Evolutionary conservation across 345 rosid species (phyloP).

Genomic region (Aegle marmelos): DNA sequence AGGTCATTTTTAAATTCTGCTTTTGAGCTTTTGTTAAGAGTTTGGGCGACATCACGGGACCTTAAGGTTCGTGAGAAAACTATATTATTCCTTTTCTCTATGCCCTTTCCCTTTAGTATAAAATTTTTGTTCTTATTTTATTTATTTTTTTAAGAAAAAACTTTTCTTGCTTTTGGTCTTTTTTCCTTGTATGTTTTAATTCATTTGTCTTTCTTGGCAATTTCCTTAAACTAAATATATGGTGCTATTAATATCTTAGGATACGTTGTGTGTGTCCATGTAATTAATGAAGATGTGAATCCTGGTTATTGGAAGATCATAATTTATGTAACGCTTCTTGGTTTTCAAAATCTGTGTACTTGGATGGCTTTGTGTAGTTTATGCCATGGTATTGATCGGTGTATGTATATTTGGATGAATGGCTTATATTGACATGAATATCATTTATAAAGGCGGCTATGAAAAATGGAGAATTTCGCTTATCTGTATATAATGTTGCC

Average conservation of each 20-base stretch:
- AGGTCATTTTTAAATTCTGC: slow-evolving; percentile 94
- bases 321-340: background rate
- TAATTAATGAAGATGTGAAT: background rate
- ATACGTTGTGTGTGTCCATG: background rate
- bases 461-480: background rate
- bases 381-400: background rate
- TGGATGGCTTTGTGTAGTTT: background rate
- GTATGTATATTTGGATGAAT: background rate
- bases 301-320: background rate
- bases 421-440: background rate
- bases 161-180: background rate
- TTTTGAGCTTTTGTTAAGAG: slow-evolving; percentile 90
- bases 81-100: background rate
- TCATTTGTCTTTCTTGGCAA: background rate
- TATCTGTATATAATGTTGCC: background rate
- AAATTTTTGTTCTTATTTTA: background rate
- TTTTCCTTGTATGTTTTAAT: background rate
- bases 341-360: background rate
- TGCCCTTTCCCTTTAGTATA: background rate
- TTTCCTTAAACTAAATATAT: background rate
- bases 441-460: background rate
- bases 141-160: too few relatives aligned
- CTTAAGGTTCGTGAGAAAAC: slow-evolving; percentile 55
- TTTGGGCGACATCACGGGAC: slow-evolving; percentile 91
- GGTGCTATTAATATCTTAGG: background rate